A percentile compares a stretch with the other conserved stretches of the same genome.
phyloP scores from a whole-genome alignment of 345 rosid genomes.

The Clarkia xantiana region DNA sequence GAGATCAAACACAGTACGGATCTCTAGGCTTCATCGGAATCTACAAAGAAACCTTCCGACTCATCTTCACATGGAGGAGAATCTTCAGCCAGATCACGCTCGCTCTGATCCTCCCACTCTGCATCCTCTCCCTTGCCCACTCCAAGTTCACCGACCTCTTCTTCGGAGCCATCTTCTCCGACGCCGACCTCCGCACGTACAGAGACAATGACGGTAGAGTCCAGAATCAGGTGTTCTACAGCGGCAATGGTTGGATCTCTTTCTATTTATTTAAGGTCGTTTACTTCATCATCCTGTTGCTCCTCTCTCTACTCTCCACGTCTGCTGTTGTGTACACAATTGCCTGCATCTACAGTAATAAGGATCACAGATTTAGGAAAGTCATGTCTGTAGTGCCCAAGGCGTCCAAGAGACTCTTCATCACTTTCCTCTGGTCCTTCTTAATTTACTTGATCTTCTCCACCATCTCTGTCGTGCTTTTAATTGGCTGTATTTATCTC shows the following conservation, averaged over 20 bases:
- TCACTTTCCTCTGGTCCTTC: conserved; percentile 31
- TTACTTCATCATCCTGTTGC: conserved; percentile 20
- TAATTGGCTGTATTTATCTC: neutral
- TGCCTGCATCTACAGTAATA: conserved; percentile 27
- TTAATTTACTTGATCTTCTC: conserved; percentile 15
- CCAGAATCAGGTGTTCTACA: too few relatives aligned
- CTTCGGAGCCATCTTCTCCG: neutral
- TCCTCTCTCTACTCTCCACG: conserved; percentile 35
- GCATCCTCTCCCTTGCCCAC: conserved; percentile 16
- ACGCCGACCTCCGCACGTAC: too few relatives aligned
- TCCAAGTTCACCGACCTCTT: conserved; percentile 1
- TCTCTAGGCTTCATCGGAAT: conserved; percentile 28
- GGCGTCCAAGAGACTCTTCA: conserved; percentile 40
- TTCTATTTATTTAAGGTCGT: conserved; percentile 16
- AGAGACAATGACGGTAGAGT: too few relatives aligned
- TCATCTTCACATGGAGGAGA: conserved; percentile 31
- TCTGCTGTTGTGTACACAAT: conserved; percentile 43
- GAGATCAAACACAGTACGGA: conserved; percentile 33
- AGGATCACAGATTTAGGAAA: conserved; percentile 20
- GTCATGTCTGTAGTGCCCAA: conserved; percentile 33
- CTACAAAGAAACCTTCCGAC: conserved; percentile 27
- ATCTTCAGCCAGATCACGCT: conserved; percentile 35
- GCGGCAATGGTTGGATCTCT: conserved; percentile 2
- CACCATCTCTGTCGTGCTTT: neutral
- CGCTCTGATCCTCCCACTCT: conserved; percentile 31